Base-by-base conservation (phyloP, 139 green algal genomes). In the Closterium sp. region DNA sequence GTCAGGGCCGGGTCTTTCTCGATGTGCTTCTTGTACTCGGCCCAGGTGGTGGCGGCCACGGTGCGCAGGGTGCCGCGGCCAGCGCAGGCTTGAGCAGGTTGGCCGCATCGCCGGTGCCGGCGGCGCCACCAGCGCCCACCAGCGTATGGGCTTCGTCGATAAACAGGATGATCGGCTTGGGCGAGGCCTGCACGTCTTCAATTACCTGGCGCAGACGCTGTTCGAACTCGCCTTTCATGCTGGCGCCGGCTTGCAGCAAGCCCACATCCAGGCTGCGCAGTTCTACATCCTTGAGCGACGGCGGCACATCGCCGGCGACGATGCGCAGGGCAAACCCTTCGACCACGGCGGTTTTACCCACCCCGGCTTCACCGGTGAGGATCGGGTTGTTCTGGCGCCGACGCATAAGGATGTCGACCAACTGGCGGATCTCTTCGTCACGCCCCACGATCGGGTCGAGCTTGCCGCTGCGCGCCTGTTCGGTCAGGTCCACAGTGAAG, bases 251-350 rank as follows among this genome's bases (percentile, higher is more conserved):
- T 7, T 95, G 16, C 31, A 88, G 55, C 31, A 64, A 25, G 19
- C 34, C 34, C 85, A 88, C 55, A 88, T 88, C 34, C 7, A 88
- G 31, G 31, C 9, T 19, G 23, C n/a, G n/a, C n/a, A 87, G 84
- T 36, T 36, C 16, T 66, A 88, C n/a, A 99, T 90, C 3, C 94
- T 93, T 35, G 35, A 90, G 36, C 87, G 33, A n/a, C n/a, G n/a
- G n/a, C n/a, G n/a, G 97, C 31, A 98, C 95, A 90, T 98, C 96
- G 25, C 95, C 95, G 84, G 95, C 94, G 10, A 96, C 95, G 33
- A 97, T 97, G 34, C 97, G 95, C 95, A 98, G 96, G 25, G 97
- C 97, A 64, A 99, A 95, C 5, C 97, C 97, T 95, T 99, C 97
- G 33, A 76, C 92, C 33, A 94, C 91, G 7, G 92, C 92, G 23